Base-by-base conservation (phyloP, 108 stramenopile species). In the Mediolabrus comicus region DNA sequence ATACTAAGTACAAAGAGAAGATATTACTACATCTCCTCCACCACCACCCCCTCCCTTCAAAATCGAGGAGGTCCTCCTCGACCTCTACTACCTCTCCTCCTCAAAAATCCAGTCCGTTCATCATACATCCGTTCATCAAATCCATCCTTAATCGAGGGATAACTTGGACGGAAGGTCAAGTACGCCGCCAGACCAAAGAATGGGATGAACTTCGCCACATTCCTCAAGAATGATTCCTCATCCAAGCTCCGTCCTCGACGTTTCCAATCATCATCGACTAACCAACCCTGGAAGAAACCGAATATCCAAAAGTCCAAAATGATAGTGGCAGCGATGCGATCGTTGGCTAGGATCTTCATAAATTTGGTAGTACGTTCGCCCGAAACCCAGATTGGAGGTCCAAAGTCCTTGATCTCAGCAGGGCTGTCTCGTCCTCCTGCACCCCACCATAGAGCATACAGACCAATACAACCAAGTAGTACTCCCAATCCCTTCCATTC, bases 291-390 rank as follows among this genome's bases (percentile, higher is more conserved):
- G 53, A 96, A 96, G 10, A 84, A 38, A 8, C 72, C 89, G 72
- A 92, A 96, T n/a, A 94, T 84, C 5, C 77, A 81, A 43, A 94
- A 68, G 65, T 96, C 95, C 1, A 96, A 90, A 39, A 93, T 28
- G 58, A 92, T 94, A 46, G 82, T 87, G 1, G 81, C 73, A n/a
- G 89, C 92, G 0, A 96, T 90, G 0, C 93, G 87, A 74, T 96
- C 95, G 53, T 83, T 86, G 43, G 76, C 77, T 26, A 94, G 54
- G 7, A 96, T 63, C 19, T 87, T 83, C 57, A 75, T 49, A 52
- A 94, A 88, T 24, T 72, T 72, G 11, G 60, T 24, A 46, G 72
- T 79, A 8, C 95, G 81, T 39, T 81, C 74, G 4, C 51, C 31
- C 13, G 86, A 81, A n/a, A 71, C 92, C 26, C 78, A 72, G 8